Conservation (phyloP, 2,329 filamentous ascomycete genomes). For the Amphichorda felina region DNA sequence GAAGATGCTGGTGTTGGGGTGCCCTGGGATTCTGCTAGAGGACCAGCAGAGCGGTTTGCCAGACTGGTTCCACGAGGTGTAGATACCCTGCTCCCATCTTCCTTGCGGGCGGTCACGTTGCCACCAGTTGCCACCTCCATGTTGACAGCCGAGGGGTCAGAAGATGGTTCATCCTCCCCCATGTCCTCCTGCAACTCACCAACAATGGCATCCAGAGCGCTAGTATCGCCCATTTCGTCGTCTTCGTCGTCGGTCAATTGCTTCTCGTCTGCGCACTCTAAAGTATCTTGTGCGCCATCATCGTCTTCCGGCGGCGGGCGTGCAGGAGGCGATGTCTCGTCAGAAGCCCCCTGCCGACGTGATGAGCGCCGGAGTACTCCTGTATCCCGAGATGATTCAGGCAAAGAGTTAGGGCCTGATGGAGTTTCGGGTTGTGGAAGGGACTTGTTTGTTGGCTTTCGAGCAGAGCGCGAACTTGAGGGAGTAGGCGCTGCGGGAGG, state of each 20-base stretch:
- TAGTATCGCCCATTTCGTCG: constrained; percentile 52
- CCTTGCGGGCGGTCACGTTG: constrained; percentile 81
- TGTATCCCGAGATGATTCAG: constrained; percentile 46
- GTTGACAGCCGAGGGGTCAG: constrained; percentile 75
- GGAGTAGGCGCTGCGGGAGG: constrained; percentile 25
- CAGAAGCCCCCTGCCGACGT: constrained; percentile 42
- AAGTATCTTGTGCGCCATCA: constrained; percentile 53
- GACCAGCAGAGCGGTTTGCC: constrained; percentile 27
- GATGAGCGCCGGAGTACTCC: constrained; percentile 47
- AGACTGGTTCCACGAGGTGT: constrained; percentile 57
- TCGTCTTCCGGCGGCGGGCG: constrained; percentile 44
- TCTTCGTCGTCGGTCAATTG: constrained; percentile 65
- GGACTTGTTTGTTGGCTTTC: constrained; percentile 35
- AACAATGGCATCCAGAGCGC: constrained; percentile 74
- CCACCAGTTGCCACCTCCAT: constrained; percentile 80
- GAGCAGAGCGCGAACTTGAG: constrained; percentile 30
- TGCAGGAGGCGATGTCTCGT: constrained; percentile 37
- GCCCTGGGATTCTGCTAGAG: constrained; percentile 24
- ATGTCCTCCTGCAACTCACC: constrained; percentile 82
- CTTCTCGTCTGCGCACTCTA: constrained; percentile 91
- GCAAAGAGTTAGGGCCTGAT: constrained; percentile 29
- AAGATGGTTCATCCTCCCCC: constrained; percentile 38
- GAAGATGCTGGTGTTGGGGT: constrained; percentile 39
- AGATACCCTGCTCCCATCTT: constrained; percentile 77
- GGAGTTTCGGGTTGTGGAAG: constrained; percentile 24